These are phyloP conservation scores for Chrysopogon serrulatus DNA, from an alignment of 176 grass and related monocot genomes.

Conservation along the genomic window DNA sequence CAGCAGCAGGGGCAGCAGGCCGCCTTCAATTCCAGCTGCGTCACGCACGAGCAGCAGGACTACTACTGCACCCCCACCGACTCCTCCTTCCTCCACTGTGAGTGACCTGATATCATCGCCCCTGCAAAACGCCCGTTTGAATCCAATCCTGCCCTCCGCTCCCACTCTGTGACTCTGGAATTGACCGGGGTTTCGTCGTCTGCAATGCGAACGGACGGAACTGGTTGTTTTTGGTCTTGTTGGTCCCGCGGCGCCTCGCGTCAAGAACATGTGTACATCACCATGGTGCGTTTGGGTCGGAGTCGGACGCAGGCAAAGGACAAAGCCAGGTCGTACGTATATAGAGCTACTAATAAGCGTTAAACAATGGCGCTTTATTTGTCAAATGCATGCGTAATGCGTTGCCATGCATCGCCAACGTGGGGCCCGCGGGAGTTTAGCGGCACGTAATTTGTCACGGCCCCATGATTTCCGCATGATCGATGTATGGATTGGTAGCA, in stretches of 20 bases:
- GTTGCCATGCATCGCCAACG: background rate
- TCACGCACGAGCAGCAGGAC: conserved; percentile 17
- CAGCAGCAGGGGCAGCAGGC: conserved; percentile 15
- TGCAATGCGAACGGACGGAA: background rate
- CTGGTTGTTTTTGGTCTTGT: conserved; percentile 14
- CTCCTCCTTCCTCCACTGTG: conserved; percentile 23
- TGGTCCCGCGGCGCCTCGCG: background rate
- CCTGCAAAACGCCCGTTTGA: conserved; percentile 4
- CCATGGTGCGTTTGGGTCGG: background rate
- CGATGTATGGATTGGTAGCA: background rate
- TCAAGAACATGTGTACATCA: conserved; percentile 9
- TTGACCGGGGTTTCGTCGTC: background rate
- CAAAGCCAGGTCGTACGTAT: conserved; percentile 18
- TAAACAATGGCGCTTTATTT: conserved; percentile 21
- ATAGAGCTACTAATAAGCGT: background rate
- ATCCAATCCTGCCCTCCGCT: background rate
- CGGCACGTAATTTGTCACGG: conserved; percentile 13
- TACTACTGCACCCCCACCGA: conserved; percentile 2
- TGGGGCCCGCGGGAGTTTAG: conserved; percentile 21
- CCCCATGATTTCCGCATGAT: conserved; percentile 31
- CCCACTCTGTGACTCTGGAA: background rate
- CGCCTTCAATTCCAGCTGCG: conserved; percentile 42
- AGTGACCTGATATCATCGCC: no score
- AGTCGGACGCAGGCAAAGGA: conserved; percentile 28
- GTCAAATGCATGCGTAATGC: conserved; percentile 34